Base-by-base conservation (phyloP, 2,329 filamentous ascomycete genomes). In the Coleophoma cylindrospora region DNA sequence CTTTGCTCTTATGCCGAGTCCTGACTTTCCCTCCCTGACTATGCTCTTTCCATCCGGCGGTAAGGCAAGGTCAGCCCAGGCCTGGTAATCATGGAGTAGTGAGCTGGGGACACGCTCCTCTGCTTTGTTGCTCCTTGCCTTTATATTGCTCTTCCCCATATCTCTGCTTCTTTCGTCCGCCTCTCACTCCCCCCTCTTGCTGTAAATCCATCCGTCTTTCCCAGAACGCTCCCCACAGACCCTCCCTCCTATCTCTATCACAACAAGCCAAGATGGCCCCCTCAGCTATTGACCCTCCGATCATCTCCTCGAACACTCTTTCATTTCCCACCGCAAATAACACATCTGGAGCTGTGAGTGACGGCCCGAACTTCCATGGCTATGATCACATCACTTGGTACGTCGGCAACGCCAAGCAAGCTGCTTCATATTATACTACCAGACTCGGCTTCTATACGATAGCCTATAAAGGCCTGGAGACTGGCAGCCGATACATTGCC, bases 381-480 rank as follows among this genome's bases (percentile, higher is more conserved):
- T 96, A 96, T 68, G 89, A 96, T 71, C 89, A 96, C 70, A 81
- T 96, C 50, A 91, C 90, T 59, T 96, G 91, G 91, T 96, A 90
- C 74, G 92, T 96, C 32, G 91, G 91, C 66, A 97, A 97, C 66
- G 91, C 92, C 61, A 96, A 96, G 73, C 91, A 96, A 74, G 89
- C 91, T 3, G 91, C 91, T 37, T 80, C 86, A 13, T 96, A 89
- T 73, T 96, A 96, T 72, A 85, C 86, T 59, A 85, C 82, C 11
- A 87, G 91, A 58, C 91, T 96, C 74, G 91, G 90, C 50, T 96
- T 96, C 74, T 75, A 81, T 62, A 81, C 81, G 17, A 70, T 96
- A 50, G 92, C 92, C 54, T 95, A 96, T 70, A 80, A 80, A 38
- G 92, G 91, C 5, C 83, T 96, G 5, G 91, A 96, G 70, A 96